A percentile compares a stretch with the other conserved stretches of the same genome.
These are phyloP conservation scores for Hericium alpestre DNA, from an alignment of 768 basidiomycete genomes.

Conservation along the genomic window DNA sequence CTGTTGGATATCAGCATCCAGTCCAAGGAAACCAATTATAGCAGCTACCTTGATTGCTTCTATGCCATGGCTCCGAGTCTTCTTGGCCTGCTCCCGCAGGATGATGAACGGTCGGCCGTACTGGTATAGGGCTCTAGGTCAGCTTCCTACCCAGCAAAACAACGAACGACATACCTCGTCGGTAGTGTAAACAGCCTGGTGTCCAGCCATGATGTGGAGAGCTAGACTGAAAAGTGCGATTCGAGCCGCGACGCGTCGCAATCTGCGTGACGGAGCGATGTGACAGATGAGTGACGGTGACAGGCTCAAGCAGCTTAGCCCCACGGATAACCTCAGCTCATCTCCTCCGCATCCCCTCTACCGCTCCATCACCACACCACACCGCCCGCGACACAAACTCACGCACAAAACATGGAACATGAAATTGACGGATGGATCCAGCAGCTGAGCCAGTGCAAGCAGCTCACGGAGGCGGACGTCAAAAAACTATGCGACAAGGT, in stretches of 20 bases:
- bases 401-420: constrained; percentile 29
- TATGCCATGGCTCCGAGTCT: constrained; percentile 83
- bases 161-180: constrained; percentile 51
- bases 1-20: constrained; percentile 26
- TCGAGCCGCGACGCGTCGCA: not conserved
- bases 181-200: constrained; percentile 73
- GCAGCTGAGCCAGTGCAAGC: constrained; percentile 95
- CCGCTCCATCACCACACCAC: constrained; percentile 7
- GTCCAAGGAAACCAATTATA: constrained; percentile 1
- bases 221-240: not conserved
- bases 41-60: constrained; percentile 87
- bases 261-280: not conserved
- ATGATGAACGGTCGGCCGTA: constrained; percentile 98
- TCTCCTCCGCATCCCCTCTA: not conserved
- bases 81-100: constrained; percentile 84
- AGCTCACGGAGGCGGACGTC: constrained; percentile 88
- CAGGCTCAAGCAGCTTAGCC: no score
- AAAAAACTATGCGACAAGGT: constrained; percentile 99
- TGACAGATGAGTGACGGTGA: constrained; percentile 6
- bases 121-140: constrained; percentile 27
- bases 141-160: constrained; percentile 1
- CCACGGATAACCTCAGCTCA: not conserved
- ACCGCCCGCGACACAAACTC: not conserved
- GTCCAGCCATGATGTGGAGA: constrained; percentile 23
- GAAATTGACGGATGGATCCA: constrained; percentile 97